These are phyloP conservation scores for Globisporangium cederbergense DNA, from an alignment of 352 stramenopile species.

Conservation along the genomic window DNA sequence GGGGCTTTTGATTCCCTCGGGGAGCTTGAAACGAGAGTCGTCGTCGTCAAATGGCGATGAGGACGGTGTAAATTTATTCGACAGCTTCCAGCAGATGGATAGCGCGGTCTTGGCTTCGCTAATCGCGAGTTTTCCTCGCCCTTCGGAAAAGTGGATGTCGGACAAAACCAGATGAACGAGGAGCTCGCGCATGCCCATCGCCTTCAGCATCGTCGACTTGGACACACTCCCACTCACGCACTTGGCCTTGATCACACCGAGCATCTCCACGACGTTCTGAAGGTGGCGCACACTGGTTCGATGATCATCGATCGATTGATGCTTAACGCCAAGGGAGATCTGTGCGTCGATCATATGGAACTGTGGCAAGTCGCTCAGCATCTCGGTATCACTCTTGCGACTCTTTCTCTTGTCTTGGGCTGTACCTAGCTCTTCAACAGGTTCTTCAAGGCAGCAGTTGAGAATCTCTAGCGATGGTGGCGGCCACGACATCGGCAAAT, in stretches of 20 bases:
- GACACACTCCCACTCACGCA: neutral
- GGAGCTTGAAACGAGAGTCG: conserved; percentile 33
- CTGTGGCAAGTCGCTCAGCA: neutral
- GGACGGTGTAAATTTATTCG: conserved; percentile 34
- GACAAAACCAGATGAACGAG: conserved; percentile 47
- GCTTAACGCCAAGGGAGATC: conserved; percentile 17
- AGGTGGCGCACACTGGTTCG: conserved; percentile 27
- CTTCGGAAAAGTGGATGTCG: conserved; percentile 52
- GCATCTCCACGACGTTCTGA: conserved; percentile 5
- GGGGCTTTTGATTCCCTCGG: conserved; percentile 26
- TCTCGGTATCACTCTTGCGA: neutral
- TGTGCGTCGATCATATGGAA: conserved; percentile 40
- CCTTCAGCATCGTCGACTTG: conserved; percentile 24
- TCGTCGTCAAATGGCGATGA: conserved; percentile 14
- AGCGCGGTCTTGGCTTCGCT: conserved; percentile 53
- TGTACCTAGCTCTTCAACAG: too few species aligned
- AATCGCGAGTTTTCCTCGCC: conserved; percentile 38
- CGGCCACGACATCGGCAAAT: conserved; percentile 14
- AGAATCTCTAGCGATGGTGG: conserved; percentile 26
- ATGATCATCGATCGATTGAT: conserved; percentile 11
- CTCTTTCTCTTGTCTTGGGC: neutral
- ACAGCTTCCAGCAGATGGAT: conserved; percentile 66
- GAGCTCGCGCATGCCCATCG: conserved; percentile 48
- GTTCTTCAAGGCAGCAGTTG: conserved; percentile 10
- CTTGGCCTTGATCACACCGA: conserved; percentile 15